phyloP scores from a whole-genome alignment of 306 rosid genomes.

The Trichosanthes cucumerina region DNA sequence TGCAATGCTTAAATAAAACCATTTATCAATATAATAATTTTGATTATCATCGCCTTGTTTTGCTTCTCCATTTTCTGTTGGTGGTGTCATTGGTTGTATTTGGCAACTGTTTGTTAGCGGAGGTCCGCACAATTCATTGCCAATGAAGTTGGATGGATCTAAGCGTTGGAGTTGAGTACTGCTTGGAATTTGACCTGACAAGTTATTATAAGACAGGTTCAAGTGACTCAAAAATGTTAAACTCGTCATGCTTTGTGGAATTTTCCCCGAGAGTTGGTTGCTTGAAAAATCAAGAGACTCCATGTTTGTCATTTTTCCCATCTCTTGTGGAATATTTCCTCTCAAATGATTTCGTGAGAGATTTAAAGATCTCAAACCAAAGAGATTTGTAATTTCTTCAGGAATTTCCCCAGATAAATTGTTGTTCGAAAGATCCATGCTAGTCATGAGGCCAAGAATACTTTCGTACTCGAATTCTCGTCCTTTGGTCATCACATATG shows the following conservation, averaged over 20 bases:
- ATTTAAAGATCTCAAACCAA: background rate
- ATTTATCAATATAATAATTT: background rate
- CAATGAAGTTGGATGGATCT: background rate
- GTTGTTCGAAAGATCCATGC: background rate
- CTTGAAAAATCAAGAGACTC: constrained; percentile 6
- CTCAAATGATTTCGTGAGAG: constrained; percentile 2
- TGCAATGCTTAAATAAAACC: background rate
- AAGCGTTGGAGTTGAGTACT: constrained; percentile 14
- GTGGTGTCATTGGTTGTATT: too few relatives aligned
- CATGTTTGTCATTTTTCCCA: background rate
- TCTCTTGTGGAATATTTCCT: constrained; percentile 8
- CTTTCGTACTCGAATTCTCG: background rate
- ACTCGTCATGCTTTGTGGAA: constrained; percentile 2
- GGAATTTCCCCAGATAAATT: background rate
- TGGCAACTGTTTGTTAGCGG: background rate
- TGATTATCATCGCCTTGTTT: background rate
- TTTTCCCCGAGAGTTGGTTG: constrained; percentile 1
- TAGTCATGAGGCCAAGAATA: background rate
- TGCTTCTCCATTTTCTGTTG: background rate
- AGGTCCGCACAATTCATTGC: background rate
- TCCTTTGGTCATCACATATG: constrained; percentile 3
- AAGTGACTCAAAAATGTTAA: constrained; percentile 7
- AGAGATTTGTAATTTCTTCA: background rate
- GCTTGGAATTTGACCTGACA: background rate
- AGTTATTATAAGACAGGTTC: constrained; percentile 13